Conservation (phyloP, 139 green algal species). For the Chlorella sorokiniana region DNA sequence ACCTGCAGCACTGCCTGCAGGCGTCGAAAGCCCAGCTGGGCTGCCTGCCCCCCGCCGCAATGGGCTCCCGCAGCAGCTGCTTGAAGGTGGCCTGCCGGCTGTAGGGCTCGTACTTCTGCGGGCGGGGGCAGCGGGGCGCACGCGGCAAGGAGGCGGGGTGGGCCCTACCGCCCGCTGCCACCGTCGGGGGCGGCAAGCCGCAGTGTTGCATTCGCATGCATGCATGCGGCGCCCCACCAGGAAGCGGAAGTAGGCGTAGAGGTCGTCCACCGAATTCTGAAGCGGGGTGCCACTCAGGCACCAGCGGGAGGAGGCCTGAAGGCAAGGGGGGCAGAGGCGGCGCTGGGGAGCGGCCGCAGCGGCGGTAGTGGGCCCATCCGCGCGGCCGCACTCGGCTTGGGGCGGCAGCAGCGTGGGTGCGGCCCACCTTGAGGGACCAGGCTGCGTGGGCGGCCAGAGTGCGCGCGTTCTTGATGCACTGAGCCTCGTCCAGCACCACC, state of each 20-base stretch:
- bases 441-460: conserved; percentile 75
- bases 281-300: conserved; percentile 93
- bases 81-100: conserved; percentile 61
- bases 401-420: neutral
- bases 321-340: neutral
- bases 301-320: conserved; percentile 61
- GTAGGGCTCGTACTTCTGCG: conserved; percentile 65
- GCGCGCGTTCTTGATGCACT: conserved; percentile 90
- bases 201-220: too few species aligned
- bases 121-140: neutral
- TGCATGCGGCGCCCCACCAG: conserved; percentile 40
- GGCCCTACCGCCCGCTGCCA: neutral
- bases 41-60: conserved; percentile 13
- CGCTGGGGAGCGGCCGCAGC: neutral
- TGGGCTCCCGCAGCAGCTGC: conserved; percentile 26
- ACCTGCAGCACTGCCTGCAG: conserved; percentile 59
- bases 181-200: too few species aligned
- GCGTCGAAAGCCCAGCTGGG: conserved; percentile 50
- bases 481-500: conserved; percentile 93
- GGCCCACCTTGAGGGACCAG: conserved; percentile 57
- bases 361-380: too few species aligned
- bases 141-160: neutral
- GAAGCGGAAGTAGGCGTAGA: conserved; percentile 90
- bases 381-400: too few species aligned
- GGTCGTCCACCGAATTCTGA: conserved; percentile 92